Conservation (phyloP, 805 yeast genomes). For the Lipomyces orientalis region DNA sequence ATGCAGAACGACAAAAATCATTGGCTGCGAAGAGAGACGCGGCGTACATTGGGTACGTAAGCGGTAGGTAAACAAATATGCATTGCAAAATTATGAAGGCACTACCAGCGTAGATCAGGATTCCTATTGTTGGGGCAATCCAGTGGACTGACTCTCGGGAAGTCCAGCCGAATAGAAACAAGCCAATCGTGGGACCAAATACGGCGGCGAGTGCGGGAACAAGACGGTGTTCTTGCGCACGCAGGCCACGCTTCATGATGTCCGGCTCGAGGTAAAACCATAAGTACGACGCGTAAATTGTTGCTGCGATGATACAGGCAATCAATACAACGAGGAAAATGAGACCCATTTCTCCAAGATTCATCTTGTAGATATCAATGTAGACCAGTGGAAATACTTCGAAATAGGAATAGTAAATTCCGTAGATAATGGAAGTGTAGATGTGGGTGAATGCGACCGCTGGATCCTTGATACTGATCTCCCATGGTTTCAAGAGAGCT, state of each 20-base stretch:
- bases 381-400: slow-evolving; percentile 68
- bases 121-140: slow-evolving; percentile 57
- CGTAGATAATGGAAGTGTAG: slow-evolving; percentile 59
- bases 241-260: slow-evolving; percentile 39
- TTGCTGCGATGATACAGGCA: slow-evolving; percentile 54
- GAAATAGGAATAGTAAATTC: slow-evolving; percentile 60
- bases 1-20: slow-evolving; percentile 55
- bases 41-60: slow-evolving; percentile 55
- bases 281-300: slow-evolving; percentile 18
- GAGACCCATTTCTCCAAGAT: slow-evolving; percentile 54
- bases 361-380: slow-evolving; percentile 53
- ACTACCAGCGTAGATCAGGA: slow-evolving; percentile 49
- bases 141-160: slow-evolving; percentile 52
- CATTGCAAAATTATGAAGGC: slow-evolving; percentile 59
- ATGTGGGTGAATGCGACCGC: slow-evolving; percentile 58
- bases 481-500: slow-evolving; percentile 48
- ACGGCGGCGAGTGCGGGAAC: slow-evolving; percentile 45
- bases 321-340: slow-evolving; percentile 55
- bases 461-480: slow-evolving; percentile 58
- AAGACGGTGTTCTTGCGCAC: slow-evolving; percentile 57
- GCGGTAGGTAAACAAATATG: slow-evolving; percentile 56
- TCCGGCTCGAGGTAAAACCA: slow-evolving; percentile 45
- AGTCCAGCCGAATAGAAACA: slow-evolving; percentile 60
- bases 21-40: slow-evolving; percentile 68
- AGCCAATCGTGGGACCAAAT: slow-evolving; percentile 54